Percentiles rank a stretch among this genome's conserved stretches.
Conservation (phyloP, 2,329 filamentous ascomycete genomes). For the Botrytis elliptica region DNA sequence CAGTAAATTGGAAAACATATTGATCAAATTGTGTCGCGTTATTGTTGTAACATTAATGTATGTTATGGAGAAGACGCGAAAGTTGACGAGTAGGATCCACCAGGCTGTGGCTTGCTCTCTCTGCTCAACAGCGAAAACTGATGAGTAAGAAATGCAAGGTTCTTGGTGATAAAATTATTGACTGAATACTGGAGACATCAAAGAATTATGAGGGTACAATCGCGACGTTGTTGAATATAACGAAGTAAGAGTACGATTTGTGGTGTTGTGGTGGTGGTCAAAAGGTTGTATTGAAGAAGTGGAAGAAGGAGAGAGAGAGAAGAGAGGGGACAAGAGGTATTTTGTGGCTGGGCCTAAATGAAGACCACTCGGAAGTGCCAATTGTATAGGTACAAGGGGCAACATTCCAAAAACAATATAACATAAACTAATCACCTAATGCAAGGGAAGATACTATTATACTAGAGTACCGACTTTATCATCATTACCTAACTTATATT, state of each 20-base stretch:
- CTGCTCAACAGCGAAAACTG: not conserved
- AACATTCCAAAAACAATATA: slow-evolving; percentile 17
- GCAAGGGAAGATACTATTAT: not conserved
- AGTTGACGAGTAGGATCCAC: slow-evolving; percentile 16
- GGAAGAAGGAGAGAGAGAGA: not conserved
- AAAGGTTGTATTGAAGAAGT: slow-evolving; percentile 11
- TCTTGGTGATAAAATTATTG: not conserved
- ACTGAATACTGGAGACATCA: not conserved
- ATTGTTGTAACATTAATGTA: slow-evolving; percentile 13
- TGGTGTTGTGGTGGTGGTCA: not conserved
- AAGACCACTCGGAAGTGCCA: slow-evolving; percentile 8
- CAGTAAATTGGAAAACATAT: slow-evolving; percentile 31
- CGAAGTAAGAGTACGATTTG: not conserved
- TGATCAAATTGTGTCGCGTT: slow-evolving; percentile 21
- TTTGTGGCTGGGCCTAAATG: slow-evolving; percentile 18
- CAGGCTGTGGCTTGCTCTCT: slow-evolving; percentile 20
- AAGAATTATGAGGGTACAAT: not conserved
- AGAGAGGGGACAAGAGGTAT: slow-evolving; percentile 8
- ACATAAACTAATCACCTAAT: not conserved
- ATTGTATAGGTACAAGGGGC: slow-evolving; percentile 9
- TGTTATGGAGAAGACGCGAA: slow-evolving; percentile 21
- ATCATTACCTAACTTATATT: not conserved
- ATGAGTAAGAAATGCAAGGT: not conserved
- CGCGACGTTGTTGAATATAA: not conserved
- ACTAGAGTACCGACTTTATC: not conserved